Evolutionary conservation across 1,284 basidiomycete genomes (phyloP), one percentile per base, ranked within the genome.

Genomic region (Lentinula novae-zelandiae): DNA sequence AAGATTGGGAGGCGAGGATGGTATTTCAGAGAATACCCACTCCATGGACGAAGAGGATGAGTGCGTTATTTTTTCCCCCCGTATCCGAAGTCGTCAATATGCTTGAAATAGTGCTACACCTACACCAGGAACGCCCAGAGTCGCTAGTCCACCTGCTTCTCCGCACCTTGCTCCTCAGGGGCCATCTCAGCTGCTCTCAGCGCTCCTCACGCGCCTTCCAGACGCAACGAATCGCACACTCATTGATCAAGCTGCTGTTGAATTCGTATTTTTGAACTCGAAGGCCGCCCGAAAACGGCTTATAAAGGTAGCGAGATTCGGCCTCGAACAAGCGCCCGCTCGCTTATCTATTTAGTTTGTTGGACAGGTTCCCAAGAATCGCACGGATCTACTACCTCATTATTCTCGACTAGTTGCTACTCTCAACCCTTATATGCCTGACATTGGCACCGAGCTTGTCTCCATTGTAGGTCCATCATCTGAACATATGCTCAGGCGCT

Each of bases 191-290:
- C 84, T 98, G 58, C 83, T 99, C 50, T 94, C 92, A 1, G 91
- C 93, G 1, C 80, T 99, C n/a, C 86, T 99, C 48, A 88, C 91
- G n/a, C 88, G 94, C 15, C 80, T 99, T 31, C 92, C 96, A 0
- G 95, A 98, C 70, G 92, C 94, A 22, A 96, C 92, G 6, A 98
- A 96, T 70, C 85, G 93, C n/a, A 84, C 87, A 3, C 77, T 95
- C 68, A 93, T 99, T 60, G 97, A 99, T 71, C 93, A 96, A 72
- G 90, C 92, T 17, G 95, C 96, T 0, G 86, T 98, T 40, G 96
- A 99, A 66, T 98, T 99, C 73, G 94, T 95, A 0, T 95, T 96
- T 70, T 78, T 98, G 62, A 98, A 98, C 71, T 96, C 93, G 49
- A 98, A 98, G 73, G 94, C 95, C 10, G 93, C 95, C 2, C 81